Base-by-base conservation (phyloP, 2,329 filamentous ascomycete genomes). In the Hymenoscyphus linearis region DNA sequence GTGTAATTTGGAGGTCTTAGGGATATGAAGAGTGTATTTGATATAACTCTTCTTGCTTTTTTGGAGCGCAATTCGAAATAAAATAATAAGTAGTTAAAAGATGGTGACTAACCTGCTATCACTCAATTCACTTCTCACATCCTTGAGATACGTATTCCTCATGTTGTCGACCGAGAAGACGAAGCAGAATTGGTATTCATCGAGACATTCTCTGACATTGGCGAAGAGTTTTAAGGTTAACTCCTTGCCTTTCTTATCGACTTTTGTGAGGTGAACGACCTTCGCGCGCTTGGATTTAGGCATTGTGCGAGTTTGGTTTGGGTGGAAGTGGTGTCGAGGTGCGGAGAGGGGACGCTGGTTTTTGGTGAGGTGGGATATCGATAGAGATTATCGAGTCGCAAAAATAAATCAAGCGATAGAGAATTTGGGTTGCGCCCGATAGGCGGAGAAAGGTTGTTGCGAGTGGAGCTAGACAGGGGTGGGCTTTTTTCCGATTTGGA, bases 101-200 rank as follows among this genome's bases (percentile, higher is more conserved):
- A 14, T 3, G 60, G 37, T 57, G 47, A 76, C 82, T 68, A 79
- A 95, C 90, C 90, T 85, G 80, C 89, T 89, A 79, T 97, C 92
- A 56, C 82, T 82, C 69, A 97, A 87, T 71, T 96, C 89, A 67
- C 86, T 84, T 69, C 93, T 87, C 69, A 98, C 90, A 71, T 91
- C 86, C 80, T 97, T 96, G 72, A 98, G 80, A 77, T 96, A 93
- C 70, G 88, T 96, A 80, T 99, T 99, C 75, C 95, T 91, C 91
- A 96, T 96, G 81, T 98, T 97, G 74, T 96, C 90, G 69, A 99
- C 88, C 72, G 85, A 84, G 76, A 99, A 96, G 74, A 97, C 90
- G 78, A 96, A 96, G 79, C 93, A 89, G 81, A 93, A 86, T 77
- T 92, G 85, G 82, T 93, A 96, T 72, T 90, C 80, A 73, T 92